Percentiles rank a stretch among this genome's conserved stretches.
These are phyloP conservation scores for Chaetothyriales sp. DNA, from an alignment of 2,329 filamentous ascomycete genomes.

Conservation along the genomic window DNA sequence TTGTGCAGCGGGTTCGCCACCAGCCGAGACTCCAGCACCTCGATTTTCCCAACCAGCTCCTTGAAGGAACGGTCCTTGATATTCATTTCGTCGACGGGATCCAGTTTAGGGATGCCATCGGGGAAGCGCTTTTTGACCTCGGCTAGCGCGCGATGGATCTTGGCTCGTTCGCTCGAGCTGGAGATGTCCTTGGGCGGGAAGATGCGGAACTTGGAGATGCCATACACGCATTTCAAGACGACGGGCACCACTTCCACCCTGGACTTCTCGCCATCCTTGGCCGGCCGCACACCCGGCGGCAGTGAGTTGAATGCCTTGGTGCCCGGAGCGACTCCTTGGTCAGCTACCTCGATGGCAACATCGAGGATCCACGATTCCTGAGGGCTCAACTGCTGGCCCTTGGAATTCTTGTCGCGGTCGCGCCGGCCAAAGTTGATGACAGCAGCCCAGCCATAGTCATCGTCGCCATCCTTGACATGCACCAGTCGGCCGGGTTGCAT, in stretches of 20 bases:
- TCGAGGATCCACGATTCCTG: constrained; percentile 75
- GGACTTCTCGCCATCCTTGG: constrained; percentile 48
- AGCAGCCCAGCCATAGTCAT: constrained; percentile 90
- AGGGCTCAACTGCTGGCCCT: constrained; percentile 52
- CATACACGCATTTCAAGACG: constrained; percentile 69
- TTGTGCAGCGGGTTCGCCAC: constrained; percentile 83
- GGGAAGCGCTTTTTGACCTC: constrained; percentile 82
- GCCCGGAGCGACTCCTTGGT: constrained; percentile 35
- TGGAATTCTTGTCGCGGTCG: constrained; percentile 50
- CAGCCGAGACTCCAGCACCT: constrained; percentile 83
- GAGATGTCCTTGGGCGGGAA: constrained; percentile 69
- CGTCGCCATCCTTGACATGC: constrained; percentile 62
- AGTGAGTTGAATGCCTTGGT: constrained; percentile 54
- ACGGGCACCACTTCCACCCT: constrained; percentile 77
- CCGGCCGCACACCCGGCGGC: constrained; percentile 47
- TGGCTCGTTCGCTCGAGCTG: constrained; percentile 53
- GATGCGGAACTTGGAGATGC: constrained; percentile 69
- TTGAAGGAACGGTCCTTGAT: constrained; percentile 90
- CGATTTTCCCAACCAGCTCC: constrained; percentile 83
- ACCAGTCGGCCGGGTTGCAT: constrained; percentile 79
- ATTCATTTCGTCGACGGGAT: constrained; percentile 92
- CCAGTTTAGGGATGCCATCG: constrained; percentile 75
- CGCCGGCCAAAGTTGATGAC: constrained; percentile 61
- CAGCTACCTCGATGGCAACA: constrained; percentile 56
- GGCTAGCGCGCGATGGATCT: constrained; percentile 51